These are phyloP conservation scores for Solanum aculeatissimum DNA, from an alignment of 305 asterid species.

Conservation along the genomic window DNA sequence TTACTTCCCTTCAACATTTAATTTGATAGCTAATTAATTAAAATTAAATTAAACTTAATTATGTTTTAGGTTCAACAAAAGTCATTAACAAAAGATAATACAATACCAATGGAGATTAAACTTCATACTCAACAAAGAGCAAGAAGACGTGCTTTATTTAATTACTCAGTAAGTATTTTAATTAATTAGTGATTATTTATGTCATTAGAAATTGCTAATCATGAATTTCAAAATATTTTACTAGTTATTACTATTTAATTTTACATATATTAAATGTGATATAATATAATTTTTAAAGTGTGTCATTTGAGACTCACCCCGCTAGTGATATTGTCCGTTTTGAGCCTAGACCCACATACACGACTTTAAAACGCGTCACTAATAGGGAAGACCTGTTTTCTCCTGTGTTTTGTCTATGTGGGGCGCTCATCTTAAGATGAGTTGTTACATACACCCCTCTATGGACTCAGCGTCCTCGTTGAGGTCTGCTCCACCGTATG, in stretches of 20 bases:
- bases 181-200: not conserved
- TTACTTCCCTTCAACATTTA: not conserved
- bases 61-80: constrained; percentile 17
- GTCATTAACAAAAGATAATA: constrained; percentile 42
- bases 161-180: constrained; percentile 40
- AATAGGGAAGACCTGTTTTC: too few relatives aligned
- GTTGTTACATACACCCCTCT: too few relatives aligned
- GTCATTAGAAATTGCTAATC: not conserved
- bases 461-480: too few relatives aligned
- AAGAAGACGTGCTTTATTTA: constrained; percentile 52
- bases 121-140: constrained; percentile 83
- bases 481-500: too few relatives aligned
- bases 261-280: not conserved
- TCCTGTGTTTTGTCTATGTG: too few relatives aligned
- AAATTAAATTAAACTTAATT: not conserved
- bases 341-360: too few relatives aligned
- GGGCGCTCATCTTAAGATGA: too few relatives aligned
- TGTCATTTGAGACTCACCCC: too few relatives aligned
- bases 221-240: not conserved
- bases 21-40: not conserved
- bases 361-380: too few relatives aligned
- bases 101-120: constrained; percentile 47
- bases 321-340: too few relatives aligned
- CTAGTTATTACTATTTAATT: not conserved
- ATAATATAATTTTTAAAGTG: not conserved